These are phyloP conservation scores for Aspergillus tamarii DNA, from an alignment of 2,329 filamentous ascomycete species.

Conservation along the genomic window DNA sequence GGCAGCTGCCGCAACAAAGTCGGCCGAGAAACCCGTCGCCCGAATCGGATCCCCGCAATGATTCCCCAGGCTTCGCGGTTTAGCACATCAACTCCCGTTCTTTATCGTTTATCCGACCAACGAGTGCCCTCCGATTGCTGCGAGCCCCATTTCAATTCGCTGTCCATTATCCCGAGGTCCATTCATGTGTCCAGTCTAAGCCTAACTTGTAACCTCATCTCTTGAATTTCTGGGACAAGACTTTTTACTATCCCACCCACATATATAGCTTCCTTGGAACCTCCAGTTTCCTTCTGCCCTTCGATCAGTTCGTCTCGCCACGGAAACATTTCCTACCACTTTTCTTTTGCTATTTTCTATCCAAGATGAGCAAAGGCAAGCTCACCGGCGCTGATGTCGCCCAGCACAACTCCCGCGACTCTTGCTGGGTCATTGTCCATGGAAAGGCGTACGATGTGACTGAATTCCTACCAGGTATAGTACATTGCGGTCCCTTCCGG, in stretches of 20 bases:
- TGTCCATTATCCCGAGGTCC: constrained; percentile 29
- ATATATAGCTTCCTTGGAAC: background rate
- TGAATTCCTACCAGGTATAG: constrained; percentile 74
- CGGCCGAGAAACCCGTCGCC: constrained; percentile 3
- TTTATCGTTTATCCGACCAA: constrained; percentile 9
- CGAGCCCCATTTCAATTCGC: constrained; percentile 14
- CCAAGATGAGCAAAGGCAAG: constrained; percentile 33
- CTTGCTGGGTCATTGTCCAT: constrained; percentile 91
- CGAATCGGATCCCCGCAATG: constrained; percentile 11
- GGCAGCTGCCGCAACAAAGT: background rate
- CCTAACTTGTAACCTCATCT: background rate
- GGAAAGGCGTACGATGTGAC: constrained; percentile 89
- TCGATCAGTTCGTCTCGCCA: background rate
- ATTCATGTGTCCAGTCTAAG: background rate
- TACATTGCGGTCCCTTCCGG: background rate
- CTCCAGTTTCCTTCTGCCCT: background rate
- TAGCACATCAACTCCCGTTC: background rate
- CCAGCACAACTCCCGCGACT: constrained; percentile 78
- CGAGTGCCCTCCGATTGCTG: constrained; percentile 16
- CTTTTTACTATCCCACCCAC: background rate
- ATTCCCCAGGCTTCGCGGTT: background rate
- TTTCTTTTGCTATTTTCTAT: constrained; percentile 4
- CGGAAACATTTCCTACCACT: background rate
- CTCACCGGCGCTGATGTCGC: constrained; percentile 63
- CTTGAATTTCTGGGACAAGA: background rate